A percentile compares a stretch with the other conserved stretches of the same genome.
Conservation (phyloP, 2,329 filamentous ascomycete genomes). For the Trematosphaeria pertusa region DNA sequence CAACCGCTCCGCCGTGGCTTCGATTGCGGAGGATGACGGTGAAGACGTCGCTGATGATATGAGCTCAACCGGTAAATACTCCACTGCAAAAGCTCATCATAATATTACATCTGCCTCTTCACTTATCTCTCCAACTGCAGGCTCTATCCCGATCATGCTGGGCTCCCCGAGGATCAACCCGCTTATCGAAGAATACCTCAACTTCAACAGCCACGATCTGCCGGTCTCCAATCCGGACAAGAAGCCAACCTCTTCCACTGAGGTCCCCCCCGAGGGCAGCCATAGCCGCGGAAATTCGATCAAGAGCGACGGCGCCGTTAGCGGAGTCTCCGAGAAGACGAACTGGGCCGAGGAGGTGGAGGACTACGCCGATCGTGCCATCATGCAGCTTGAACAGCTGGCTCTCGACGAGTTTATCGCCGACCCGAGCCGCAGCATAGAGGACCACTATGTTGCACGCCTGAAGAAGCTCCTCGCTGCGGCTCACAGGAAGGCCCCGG, state of each 20-base stretch:
- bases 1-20: conserved; percentile 25
- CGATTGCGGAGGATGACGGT: conserved; percentile 25
- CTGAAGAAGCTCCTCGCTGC: conserved; percentile 30
- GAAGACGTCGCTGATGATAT: conserved; percentile 16
- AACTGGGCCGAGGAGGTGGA: conserved; percentile 45
- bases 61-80: conserved; percentile 1
- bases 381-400: conserved; percentile 40
- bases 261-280: conserved; percentile 14
- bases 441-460: conserved; percentile 34
- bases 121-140: conserved; percentile 7
- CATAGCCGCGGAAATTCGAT: conserved; percentile 15
- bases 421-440: conserved; percentile 24
- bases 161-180: conserved; percentile 36
- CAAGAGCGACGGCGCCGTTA: conserved; percentile 29
- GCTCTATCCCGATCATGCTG: conserved; percentile 33
- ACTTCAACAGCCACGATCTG: conserved; percentile 35
- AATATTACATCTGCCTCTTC: not conserved
- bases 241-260: conserved; percentile 22
- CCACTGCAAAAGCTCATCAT: not conserved
- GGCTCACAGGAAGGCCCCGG: conserved; percentile 22
- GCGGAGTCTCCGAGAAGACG: conserved; percentile 40
- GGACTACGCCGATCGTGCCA: conserved; percentile 28
- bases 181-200: conserved; percentile 36
- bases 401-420: conserved; percentile 34
- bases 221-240: conserved; percentile 18